Conservation (phyloP, 202 grass and related monocot species). For the Brachypodium distachyon region DNA sequence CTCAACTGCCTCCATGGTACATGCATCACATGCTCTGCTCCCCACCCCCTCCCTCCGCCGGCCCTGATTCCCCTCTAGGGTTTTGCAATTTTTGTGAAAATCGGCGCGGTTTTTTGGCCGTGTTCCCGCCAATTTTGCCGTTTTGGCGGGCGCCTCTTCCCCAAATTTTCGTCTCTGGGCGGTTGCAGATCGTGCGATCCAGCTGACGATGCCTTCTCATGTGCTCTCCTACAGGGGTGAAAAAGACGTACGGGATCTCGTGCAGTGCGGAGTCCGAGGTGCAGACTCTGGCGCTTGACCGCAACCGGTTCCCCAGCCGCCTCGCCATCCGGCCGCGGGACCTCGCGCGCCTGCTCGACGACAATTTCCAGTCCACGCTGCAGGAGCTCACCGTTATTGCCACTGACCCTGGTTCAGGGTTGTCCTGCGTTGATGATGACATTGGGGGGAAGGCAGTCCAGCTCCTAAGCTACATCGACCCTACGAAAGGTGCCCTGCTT, state of each 20-base stretch:
- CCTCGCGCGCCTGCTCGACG: constrained; percentile 61
- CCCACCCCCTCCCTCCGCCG: background rate
- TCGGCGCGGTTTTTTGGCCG: background rate
- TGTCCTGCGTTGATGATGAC: constrained; percentile 8
- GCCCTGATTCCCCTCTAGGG: background rate
- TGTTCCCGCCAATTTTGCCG: background rate
- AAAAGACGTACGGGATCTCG: constrained; percentile 76
- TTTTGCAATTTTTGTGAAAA: constrained; percentile 2
- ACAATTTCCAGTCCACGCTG: constrained; percentile 89
- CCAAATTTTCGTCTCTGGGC: background rate
- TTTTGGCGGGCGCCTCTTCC: background rate
- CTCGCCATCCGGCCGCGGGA: constrained; percentile 65
- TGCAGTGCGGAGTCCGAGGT: constrained; percentile 72
- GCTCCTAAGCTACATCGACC: constrained; percentile 88
- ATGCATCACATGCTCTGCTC: background rate
- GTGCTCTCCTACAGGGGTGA: constrained; percentile 33
- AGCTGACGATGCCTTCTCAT: background rate
- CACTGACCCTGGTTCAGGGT: constrained; percentile 40
- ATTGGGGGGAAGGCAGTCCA: constrained; percentile 78
- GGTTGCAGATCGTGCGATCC: background rate
- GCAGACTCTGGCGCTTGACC: constrained; percentile 66
- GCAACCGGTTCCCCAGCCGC: constrained; percentile 54
- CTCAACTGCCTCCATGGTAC: constrained; percentile 76
- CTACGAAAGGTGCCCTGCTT: constrained; percentile 47
- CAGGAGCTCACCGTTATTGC: constrained; percentile 92